A percentile compares a stretch with the other conserved stretches of the same genome.
Evolutionary conservation across 352 stramenopile species (phyloP).

Genomic region (Phytophthora constricta): DNA sequence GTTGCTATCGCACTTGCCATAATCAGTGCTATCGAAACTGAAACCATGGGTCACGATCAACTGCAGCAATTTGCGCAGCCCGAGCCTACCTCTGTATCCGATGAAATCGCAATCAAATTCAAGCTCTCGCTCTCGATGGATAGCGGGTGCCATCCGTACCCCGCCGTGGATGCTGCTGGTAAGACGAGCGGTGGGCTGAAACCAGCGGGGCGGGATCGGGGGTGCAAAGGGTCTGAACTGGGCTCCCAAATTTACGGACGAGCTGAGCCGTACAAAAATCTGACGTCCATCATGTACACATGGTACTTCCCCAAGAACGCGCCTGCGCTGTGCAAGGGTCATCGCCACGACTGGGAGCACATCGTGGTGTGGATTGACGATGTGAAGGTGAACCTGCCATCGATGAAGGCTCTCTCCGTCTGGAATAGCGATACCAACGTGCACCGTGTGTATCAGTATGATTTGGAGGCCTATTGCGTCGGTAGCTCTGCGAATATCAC

Average conservation of each 20-base stretch:
- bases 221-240: background rate
- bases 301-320: constrained; percentile 3
- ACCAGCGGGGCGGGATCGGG: background rate
- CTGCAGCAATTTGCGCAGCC: background rate
- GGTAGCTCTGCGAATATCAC: background rate
- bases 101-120: background rate
- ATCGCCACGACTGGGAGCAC: constrained; percentile 1
- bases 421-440: background rate
- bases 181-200: background rate
- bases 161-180: background rate
- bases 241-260: background rate
- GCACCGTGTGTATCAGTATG: background rate
- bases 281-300: background rate
- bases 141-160: background rate
- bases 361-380: constrained; percentile 1
- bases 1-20: background rate
- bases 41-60: background rate
- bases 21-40: background rate
- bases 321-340: background rate
- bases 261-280: background rate
- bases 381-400: background rate
- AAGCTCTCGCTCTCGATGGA: background rate
- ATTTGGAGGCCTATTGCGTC: background rate
- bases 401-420: background rate
- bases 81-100: background rate